Base-by-base conservation (phyloP, 805 yeast genomes). In the Scheffersomyces amazonensis region DNA sequence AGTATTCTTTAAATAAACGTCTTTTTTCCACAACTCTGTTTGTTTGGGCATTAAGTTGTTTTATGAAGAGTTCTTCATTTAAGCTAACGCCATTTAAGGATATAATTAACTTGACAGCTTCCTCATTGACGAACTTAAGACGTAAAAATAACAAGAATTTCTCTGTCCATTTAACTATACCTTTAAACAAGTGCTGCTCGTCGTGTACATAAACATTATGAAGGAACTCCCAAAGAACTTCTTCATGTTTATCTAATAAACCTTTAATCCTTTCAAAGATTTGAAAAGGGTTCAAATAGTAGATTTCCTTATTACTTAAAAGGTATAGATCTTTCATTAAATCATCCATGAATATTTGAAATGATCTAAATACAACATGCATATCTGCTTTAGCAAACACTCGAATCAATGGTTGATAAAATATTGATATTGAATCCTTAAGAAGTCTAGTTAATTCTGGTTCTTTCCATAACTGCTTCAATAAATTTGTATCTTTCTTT, bases 121-220 rank as follows among this genome's bases (percentile, higher is more conserved):
- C 62, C 5, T 63, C 53, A 4, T 66, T 65, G 10, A 50, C 62
- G 51, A 73, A 81, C 40, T 90, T 87, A 36, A 70, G 66, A 40
- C 86, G 74, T 35, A 90, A 62, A 44, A 87, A 78, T 10, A 67
- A 64, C 19, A 89, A 64, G 36, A 88, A 78, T 15, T 70, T 65
- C 41, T 84, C 79, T 32, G 87, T 69, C 97, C 97, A 91, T 5
- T 60, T 59, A 32, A 87, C 72, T 36, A 93, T 63, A 3, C 80
- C 80, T 35, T 81, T 78, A 62, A 91, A 91, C 4, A 91, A 63
- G 4, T 80, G 76, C 22, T 76, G 76, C 25, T 78, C 69, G 53
- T 91, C 98, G 46, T 85, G 79, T n/a, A 72, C 44, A 58, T 90
- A 89, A n/a, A 89, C 76, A 37, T 84, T 81, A 53, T 87, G 91